Evolutionary conservation across 495 filamentous ascomycete genomes (phyloP).

Genomic region (Aspergillus affinis): DNA sequence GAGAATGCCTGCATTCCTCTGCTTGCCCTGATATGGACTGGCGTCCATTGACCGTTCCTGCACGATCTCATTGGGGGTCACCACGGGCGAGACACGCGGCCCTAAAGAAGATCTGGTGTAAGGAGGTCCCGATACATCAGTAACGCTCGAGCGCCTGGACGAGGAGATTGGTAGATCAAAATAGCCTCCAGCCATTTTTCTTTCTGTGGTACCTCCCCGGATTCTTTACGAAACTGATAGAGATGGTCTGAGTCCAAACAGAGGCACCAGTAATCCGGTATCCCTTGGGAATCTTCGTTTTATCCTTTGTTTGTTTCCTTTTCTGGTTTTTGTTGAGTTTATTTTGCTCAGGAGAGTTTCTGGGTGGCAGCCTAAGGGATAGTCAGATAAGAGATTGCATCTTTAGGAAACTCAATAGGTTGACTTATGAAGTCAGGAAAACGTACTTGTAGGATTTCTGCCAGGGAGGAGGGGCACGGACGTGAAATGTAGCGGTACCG

Average conservation of each 20-base stretch:
- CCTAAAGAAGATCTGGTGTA: conserved; percentile 25
- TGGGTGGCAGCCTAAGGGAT: not conserved
- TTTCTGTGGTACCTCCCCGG: conserved; percentile 10
- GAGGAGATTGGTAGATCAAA: conserved; percentile 37
- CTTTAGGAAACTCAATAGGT: not conserved
- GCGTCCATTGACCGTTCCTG: conserved; percentile 21
- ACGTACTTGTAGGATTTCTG: conserved; percentile 16
- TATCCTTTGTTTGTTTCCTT: not conserved
- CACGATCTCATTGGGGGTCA: conserved; percentile 25
- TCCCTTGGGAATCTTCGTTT: conserved; percentile 1
- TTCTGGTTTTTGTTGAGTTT: not conserved
- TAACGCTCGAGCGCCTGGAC: conserved; percentile 31
- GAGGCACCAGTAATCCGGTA: not conserved
- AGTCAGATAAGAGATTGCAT: not conserved
- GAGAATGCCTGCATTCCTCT: conserved; percentile 46
- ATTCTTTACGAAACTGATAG: not conserved
- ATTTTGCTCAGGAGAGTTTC: not conserved
- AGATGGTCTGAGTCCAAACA: not conserved
- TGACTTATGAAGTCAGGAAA: not conserved
- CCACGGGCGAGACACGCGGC: conserved; percentile 28
- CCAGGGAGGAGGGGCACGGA: conserved; percentile 16
- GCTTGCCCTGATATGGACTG: conserved; percentile 30
- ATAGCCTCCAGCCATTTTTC: conserved; percentile 42
- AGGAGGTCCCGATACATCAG: conserved; percentile 27
- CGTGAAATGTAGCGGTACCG: conserved; percentile 7